Conservation (phyloP, 2,329 filamentous ascomycete genomes). For the Neofusicoccum laricinum region DNA sequence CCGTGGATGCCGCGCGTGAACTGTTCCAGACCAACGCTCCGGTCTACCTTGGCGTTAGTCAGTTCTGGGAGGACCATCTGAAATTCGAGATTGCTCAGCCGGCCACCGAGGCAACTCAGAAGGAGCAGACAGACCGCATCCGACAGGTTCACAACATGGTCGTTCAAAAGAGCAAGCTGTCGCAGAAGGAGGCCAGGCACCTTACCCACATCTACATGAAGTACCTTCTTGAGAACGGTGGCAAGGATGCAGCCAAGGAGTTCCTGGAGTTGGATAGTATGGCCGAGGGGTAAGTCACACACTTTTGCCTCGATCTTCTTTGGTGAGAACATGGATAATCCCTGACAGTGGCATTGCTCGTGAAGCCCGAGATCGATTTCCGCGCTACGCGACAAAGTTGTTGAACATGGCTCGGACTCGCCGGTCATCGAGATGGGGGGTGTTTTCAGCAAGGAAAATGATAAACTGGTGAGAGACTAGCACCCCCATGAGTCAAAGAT, state of each 20-base stretch:
- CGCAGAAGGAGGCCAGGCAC: constrained; percentile 66
- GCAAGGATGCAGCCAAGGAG: constrained; percentile 79
- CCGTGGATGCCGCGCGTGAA: constrained; percentile 73
- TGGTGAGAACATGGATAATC: constrained; percentile 46
- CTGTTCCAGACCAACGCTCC: constrained; percentile 80
- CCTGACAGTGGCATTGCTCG: neutral
- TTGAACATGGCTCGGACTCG: neutral
- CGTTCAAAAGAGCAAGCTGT: constrained; percentile 68
- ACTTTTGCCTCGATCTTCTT: constrained; percentile 60
- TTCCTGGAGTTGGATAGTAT: constrained; percentile 81
- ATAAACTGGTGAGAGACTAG: neutral
- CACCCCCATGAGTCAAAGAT: neutral
- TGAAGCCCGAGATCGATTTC: neutral
- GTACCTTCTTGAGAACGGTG: constrained; percentile 80
- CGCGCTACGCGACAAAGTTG: neutral
- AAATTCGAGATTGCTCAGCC: constrained; percentile 86
- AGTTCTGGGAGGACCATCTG: constrained; percentile 89
- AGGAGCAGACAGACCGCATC: constrained; percentile 68
- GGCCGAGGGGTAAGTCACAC: constrained; percentile 65
- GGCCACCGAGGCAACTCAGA: constrained; percentile 62
- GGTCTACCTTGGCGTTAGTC: constrained; percentile 78
- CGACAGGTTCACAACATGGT: constrained; percentile 77
- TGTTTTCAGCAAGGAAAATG: constrained; percentile 1
- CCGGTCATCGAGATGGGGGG: neutral
- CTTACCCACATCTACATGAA: constrained; percentile 75